A percentile compares a stretch with the other conserved stretches of the same genome.
Conservation (phyloP, 768 basidiomycete species). For the Candolleomyces efflorescens region DNA sequence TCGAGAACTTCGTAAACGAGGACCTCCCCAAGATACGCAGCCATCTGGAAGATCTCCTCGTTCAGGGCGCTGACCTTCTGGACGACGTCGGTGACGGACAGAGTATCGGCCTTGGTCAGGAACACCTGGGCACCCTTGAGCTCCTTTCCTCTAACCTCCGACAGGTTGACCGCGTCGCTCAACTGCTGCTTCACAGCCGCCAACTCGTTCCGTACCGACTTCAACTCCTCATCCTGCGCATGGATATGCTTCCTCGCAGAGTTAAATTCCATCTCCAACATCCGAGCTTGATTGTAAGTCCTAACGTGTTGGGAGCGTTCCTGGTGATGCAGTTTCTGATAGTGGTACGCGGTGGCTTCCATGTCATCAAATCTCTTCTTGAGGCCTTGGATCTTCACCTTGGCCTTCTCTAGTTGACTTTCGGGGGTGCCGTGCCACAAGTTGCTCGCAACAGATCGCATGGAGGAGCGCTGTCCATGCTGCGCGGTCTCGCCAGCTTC, state of each 20-base stretch:
- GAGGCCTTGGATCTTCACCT: constrained; percentile 5
- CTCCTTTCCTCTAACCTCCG: constrained; percentile 39
- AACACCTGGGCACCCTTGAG: constrained; percentile 44
- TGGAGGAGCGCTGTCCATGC: neutral
- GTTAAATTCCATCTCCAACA: constrained; percentile 5
- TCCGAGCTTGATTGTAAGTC: neutral
- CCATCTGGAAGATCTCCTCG: constrained; percentile 42
- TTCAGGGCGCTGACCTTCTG: constrained; percentile 40
- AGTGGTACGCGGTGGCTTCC: constrained; percentile 1
- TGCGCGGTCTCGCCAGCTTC: neutral
- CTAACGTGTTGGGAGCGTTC: neutral
- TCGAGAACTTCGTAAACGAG: constrained; percentile 21
- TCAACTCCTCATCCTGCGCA: constrained; percentile 10
- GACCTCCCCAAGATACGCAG: constrained; percentile 41
- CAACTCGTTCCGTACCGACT: constrained; percentile 4
- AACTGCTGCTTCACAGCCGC: constrained; percentile 8
- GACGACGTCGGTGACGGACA: constrained; percentile 42
- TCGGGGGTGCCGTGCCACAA: neutral
- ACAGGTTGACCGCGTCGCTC: constrained; percentile 18
- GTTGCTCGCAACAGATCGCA: too few species aligned
- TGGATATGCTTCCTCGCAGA: constrained; percentile 8
- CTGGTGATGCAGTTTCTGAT: neutral
- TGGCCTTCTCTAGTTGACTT: neutral
- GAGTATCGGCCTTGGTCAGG: constrained; percentile 36
- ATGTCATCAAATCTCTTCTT: constrained; percentile 1